Evolutionary conservation across 331 rosid species (phyloP), one percentile per base, ranked within the genome.

Genomic region (Acacia concinna): DNA sequence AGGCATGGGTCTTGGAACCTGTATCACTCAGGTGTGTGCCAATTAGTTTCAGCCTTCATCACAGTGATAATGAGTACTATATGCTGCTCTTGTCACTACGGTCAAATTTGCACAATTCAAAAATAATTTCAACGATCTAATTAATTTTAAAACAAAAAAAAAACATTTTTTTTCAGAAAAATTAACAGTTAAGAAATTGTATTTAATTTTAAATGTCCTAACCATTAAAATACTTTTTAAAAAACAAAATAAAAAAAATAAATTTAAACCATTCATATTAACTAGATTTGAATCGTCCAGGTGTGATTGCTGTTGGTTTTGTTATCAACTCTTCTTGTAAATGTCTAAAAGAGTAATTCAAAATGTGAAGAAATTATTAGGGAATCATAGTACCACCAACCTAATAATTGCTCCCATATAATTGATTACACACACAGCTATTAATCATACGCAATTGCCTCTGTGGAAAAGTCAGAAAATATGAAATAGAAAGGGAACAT

Each of bases 1-100:
- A 15, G 97, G 94, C 63, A 89, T 89, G 96, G 97, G 96, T n/a
- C 97, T 90, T 47, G 97, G 97, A 31, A 88, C 94, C 3, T 88
- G 96, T 64, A 91, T 93, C 28, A 44, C 84, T 64, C 96, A 90
- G 95, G 97, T 88, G 44, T 4, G 25, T 7, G 5, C 5, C 13
- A 46, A 46, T 20, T 2, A 46, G 5, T 14, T 44, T 14, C 51
- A 3, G 51, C 14, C 5, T 0, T 44, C 2, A 44, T 44, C 3
- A 11, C 46, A 6, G 44, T 40, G 44, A 40, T n/a, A n/a, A n/a
- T 40, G 12, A 9, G 44, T 12, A 40, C 12, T 10, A 6, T 2
- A 12, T 2, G 15, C 5, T 44, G 51, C 4, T 44, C 51, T n/a
- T n/a, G 6, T 12, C 28, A 4, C 0, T 11, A 1, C 18, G 9